Conservation (phyloP, 139 green algal species). For the Chlamydomonas incerta region DNA sequence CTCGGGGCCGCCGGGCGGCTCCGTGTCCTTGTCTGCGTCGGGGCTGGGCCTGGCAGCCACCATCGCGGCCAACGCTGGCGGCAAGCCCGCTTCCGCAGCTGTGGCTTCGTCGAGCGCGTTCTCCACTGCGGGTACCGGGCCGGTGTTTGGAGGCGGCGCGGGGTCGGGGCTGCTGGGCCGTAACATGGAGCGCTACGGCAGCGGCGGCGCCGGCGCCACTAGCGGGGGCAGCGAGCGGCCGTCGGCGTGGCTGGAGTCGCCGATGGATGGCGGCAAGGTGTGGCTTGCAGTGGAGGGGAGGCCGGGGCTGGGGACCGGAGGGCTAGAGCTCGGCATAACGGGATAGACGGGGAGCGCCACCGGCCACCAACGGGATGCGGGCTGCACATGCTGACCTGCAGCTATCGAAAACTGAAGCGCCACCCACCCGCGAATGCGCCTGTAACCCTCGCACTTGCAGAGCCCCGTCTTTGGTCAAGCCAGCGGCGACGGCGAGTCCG, state of each 20-base stretch:
- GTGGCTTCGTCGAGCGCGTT: neutral
- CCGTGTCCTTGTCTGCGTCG: slow-evolving; percentile 11
- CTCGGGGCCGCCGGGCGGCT: neutral
- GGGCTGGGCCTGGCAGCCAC: neutral
- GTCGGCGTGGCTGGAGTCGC: neutral
- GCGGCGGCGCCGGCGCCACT: neutral
- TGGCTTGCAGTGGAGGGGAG: neutral
- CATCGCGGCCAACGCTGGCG: neutral
- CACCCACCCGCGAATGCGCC: no score
- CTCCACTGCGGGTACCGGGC: no score
- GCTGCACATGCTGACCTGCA: no score
- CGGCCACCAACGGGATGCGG: no score
- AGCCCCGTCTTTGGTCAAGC: neutral
- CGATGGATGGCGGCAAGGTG: slow-evolving; percentile 36
- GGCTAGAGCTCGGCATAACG: neutral
- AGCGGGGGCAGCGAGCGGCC: neutral
- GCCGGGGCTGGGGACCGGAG: neutral
- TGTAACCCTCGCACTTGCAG: no score
- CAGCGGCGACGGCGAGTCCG: neutral
- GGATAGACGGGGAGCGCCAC: no score
- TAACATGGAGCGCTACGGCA: no score
- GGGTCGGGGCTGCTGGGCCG: no score
- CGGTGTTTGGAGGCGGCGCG: no score
- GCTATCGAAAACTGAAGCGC: no score
- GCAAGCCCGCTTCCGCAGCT: neutral